Conservation (phyloP, 805 yeast genomes). For the Metschnikowia kofuensis region DNA sequence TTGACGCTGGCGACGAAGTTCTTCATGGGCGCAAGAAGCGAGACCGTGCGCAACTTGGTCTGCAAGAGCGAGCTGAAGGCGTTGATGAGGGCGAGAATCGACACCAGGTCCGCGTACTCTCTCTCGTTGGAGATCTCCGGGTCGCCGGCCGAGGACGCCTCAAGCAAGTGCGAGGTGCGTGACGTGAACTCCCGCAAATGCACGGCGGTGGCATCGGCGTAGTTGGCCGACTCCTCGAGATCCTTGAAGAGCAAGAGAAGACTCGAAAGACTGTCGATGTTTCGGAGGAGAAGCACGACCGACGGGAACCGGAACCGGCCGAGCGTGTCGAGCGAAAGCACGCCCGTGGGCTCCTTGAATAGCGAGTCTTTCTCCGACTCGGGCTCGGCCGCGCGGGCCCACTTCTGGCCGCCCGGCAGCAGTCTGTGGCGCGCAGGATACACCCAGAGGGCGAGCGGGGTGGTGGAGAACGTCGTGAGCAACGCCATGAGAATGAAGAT, state of each 20-base stretch:
- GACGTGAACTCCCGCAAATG: slow-evolving; percentile 61
- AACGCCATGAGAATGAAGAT: slow-evolving; percentile 85
- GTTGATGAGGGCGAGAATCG: slow-evolving; percentile 34
- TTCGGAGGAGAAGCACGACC: slow-evolving; percentile 27
- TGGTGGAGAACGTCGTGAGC: slow-evolving; percentile 73
- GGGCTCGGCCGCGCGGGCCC: slow-evolving; percentile 18
- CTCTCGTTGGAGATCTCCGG: slow-evolving; percentile 20
- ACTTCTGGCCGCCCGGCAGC: slow-evolving; percentile 33
- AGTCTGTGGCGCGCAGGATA: slow-evolving; percentile 65
- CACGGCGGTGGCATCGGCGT: slow-evolving; percentile 44
- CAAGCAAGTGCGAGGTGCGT: slow-evolving; percentile 66
- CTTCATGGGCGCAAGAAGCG: slow-evolving; percentile 30
- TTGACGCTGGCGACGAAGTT: slow-evolving; percentile 31
- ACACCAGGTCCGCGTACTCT: slow-evolving; percentile 28
- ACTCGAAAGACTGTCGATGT: slow-evolving; percentile 31
- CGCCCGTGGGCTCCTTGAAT: slow-evolving; percentile 7
- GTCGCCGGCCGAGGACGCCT: slow-evolving; percentile 48
- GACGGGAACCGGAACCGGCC: slow-evolving; percentile 21
- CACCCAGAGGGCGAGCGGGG: slow-evolving; percentile 61
- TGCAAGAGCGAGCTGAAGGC: slow-evolving; percentile 28
- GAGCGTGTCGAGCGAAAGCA: slow-evolving; percentile 18
- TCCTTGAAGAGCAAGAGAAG: slow-evolving; percentile 32
- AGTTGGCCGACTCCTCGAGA: slow-evolving; percentile 17
- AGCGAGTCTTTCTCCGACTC: background rate
- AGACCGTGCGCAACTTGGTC: slow-evolving; percentile 2